A percentile compares a stretch with the other conserved stretches of the same genome.
These are phyloP conservation scores for Aspergillus brasiliensis DNA, from an alignment of 2,329 filamentous ascomycete species.

Conservation along the genomic window DNA sequence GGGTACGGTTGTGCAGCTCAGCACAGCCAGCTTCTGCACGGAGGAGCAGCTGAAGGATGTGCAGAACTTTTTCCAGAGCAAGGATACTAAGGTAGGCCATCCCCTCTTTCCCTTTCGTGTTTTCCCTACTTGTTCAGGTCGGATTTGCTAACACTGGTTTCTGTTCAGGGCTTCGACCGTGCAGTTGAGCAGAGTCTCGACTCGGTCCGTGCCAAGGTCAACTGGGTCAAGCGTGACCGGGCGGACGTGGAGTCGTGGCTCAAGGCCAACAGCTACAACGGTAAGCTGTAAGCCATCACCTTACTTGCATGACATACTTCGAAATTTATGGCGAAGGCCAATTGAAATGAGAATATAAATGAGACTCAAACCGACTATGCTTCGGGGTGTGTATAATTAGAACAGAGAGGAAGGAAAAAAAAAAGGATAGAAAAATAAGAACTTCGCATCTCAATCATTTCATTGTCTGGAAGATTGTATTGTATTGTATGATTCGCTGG, in stretches of 20 bases:
- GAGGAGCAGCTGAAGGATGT: slow-evolving; percentile 74
- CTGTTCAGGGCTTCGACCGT: slow-evolving; percentile 70
- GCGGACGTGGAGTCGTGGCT: slow-evolving; percentile 76
- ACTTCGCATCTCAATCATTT: too few relatives aligned
- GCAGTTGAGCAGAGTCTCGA: slow-evolving; percentile 88
- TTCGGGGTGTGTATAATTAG: neutral
- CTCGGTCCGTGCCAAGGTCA: slow-evolving; percentile 78
- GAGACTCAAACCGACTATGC: neutral
- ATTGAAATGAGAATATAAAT: neutral
- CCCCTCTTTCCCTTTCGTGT: neutral
- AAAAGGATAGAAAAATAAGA: too few relatives aligned
- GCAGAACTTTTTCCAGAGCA: slow-evolving; percentile 76
- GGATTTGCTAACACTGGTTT: slow-evolving; percentile 17
- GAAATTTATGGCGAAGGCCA: neutral
- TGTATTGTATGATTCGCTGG: neutral
- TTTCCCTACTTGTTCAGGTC: neutral
- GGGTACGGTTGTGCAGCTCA: slow-evolving; percentile 78
- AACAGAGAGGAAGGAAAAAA: neutral
- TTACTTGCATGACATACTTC: neutral
- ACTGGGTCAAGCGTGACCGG: slow-evolving; percentile 76
- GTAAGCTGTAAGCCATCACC: slow-evolving; percentile 35
- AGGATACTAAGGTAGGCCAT: slow-evolving; percentile 71
- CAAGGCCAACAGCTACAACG: slow-evolving; percentile 63
- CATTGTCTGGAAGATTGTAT: neutral
- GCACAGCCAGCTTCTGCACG: slow-evolving; percentile 77